phyloP scores from a whole-genome alignment of 1,284 basidiomycete species.

The Termitomyces sp. region DNA sequence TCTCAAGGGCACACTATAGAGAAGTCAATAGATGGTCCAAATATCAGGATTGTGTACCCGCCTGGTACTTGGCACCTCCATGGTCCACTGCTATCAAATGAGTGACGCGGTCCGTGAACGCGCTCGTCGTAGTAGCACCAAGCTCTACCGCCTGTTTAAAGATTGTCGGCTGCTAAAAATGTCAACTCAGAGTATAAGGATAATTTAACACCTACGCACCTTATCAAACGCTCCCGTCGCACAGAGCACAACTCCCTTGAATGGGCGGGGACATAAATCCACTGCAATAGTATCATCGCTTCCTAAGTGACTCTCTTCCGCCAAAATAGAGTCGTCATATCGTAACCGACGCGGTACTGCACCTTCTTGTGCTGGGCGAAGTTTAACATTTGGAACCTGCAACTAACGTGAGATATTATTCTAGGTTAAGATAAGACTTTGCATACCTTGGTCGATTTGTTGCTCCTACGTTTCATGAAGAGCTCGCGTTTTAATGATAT shows the following conservation, averaged over 20 bases:
- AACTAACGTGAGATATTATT: slow-evolving; percentile 12
- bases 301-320: slow-evolving; percentile 35
- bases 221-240: slow-evolving; percentile 71
- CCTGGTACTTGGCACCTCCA: slow-evolving; percentile 76
- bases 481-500: neutral
- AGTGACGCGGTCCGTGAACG: slow-evolving; percentile 76
- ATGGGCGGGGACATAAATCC: slow-evolving; percentile 61
- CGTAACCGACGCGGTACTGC: slow-evolving; percentile 27
- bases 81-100: slow-evolving; percentile 69
- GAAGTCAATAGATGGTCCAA: slow-evolving; percentile 4
- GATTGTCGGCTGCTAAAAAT: slow-evolving; percentile 44
- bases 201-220: slow-evolving; percentile 30
- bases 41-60: slow-evolving; percentile 22
- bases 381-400: slow-evolving; percentile 73
- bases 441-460: slow-evolving; percentile 29
- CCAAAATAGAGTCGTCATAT: slow-evolving; percentile 25
- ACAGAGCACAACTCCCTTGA: slow-evolving; percentile 59
- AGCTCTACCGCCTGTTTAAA: slow-evolving; percentile 73
- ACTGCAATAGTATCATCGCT: slow-evolving; percentile 36
- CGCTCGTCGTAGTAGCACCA: slow-evolving; percentile 59
- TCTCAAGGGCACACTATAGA: slow-evolving; percentile 64
- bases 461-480: slow-evolving; percentile 18
- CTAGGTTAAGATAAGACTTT: slow-evolving; percentile 13
- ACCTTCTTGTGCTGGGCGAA: slow-evolving; percentile 53
- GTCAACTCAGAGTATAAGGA: slow-evolving; percentile 2